phyloP scores from a whole-genome alignment of 1,284 basidiomycete genomes.

The Tylopilus orsonianus region DNA sequence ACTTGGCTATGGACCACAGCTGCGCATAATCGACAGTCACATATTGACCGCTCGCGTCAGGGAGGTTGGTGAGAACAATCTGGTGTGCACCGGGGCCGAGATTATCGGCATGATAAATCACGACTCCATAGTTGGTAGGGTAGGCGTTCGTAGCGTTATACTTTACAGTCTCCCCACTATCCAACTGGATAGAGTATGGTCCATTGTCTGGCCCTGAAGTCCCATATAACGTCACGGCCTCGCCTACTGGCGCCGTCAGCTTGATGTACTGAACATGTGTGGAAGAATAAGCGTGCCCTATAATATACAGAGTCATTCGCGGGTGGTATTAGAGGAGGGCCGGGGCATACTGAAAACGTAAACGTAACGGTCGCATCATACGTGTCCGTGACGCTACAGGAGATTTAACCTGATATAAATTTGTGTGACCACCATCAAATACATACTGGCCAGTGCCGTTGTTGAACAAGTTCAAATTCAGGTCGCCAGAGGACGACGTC shows the following conservation, averaged over 20 bases:
- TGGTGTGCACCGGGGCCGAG: conserved; percentile 32
- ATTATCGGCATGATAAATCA: conserved; percentile 34
- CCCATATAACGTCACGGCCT: conserved; percentile 30
- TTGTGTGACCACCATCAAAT: not conserved
- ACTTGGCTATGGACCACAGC: conserved; percentile 19
- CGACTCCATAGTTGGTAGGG: conserved; percentile 26
- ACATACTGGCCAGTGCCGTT: conserved; percentile 38
- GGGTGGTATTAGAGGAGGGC: not conserved
- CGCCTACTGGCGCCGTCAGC: conserved; percentile 21
- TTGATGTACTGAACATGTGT: not conserved
- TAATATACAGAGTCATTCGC: conserved; percentile 2
- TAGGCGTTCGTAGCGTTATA: conserved; percentile 31
- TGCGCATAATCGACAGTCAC: conserved; percentile 29
- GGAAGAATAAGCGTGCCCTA: conserved; percentile 19
- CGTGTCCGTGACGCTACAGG: conserved; percentile 28
- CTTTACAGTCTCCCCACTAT: conserved; percentile 11
- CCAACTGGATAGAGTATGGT: conserved; percentile 29
- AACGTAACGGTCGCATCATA: conserved; percentile 28
- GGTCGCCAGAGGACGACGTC: conserved; percentile 6
- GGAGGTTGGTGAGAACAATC: conserved; percentile 29
- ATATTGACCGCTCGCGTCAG: conserved; percentile 16
- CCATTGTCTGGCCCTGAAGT: conserved; percentile 31
- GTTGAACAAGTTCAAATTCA: conserved; percentile 26
- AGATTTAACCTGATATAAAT: not conserved
- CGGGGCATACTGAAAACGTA: conserved; percentile 31